Base-by-base conservation (phyloP, 805 yeast genomes). In the Candida orba region DNA sequence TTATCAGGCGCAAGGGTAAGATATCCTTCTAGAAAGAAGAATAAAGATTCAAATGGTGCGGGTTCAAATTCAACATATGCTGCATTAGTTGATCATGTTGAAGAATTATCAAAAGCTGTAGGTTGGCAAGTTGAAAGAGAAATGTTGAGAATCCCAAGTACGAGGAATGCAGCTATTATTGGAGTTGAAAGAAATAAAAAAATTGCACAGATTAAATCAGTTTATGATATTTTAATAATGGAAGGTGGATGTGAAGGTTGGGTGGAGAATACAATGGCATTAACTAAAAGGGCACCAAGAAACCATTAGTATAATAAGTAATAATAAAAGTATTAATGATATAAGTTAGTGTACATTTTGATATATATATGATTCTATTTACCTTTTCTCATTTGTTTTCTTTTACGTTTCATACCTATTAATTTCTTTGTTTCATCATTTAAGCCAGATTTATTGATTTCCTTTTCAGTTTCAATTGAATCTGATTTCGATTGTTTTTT, bases 191-290 rank as follows among this genome's bases (percentile, higher is more conserved):
- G 68, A 37, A 61, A 60, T 3, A 44, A 54, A 10, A 52, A 62
- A 10, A 67, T 47, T 9, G 32, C 46, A 2, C 36, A 43, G 37
- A 45, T 63, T 3, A 59, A 56, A 63, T 52, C 68, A 63, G 46
- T 83, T 1, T 72, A 75, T 51, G 86, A 84, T 40, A 70, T 86
- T 1, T 57, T 91, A 17, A 73, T 76, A 6, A 67, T 76, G 53
- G 95, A 87, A 58, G 96, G 96, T 10, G 96, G 96, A 13, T 90
- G 93, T 1, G 87, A 81, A 46, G 86, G 90, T 1, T 90, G 96
- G 95, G 83, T 87, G 5, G 90, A 83, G 53, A 81, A 83, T 52
- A 75, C 89, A 3, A 76, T 86, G 79, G 71, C 77, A 1, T 66
- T 89, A 56, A 78, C 80, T 74, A 76, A 78, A 50, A 75, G 75